phyloP scores from a whole-genome alignment of 768 basidiomycete species.

The Boletus speciosus region DNA sequence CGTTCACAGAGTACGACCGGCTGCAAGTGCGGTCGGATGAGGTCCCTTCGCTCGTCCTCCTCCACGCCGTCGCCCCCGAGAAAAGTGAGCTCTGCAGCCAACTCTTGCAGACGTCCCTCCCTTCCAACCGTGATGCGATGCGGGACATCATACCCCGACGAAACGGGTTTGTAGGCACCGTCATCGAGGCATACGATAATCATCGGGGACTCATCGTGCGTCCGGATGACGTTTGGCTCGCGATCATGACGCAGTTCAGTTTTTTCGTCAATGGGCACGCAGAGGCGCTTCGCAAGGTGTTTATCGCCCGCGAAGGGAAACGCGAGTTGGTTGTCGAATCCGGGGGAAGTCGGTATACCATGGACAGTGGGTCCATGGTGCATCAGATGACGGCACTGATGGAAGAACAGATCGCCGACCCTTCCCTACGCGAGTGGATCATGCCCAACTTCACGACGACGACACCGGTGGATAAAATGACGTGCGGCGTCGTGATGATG shows the following conservation, averaged over 20 bases:
- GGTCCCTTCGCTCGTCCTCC: slow-evolving; percentile 18
- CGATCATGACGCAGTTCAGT: slow-evolving; percentile 35
- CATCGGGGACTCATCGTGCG: slow-evolving; percentile 40
- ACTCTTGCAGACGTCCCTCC: slow-evolving; percentile 31
- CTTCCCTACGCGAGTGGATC: slow-evolving; percentile 37
- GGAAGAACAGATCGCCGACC: slow-evolving; percentile 21
- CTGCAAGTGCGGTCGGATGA: slow-evolving; percentile 21
- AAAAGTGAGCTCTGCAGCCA: slow-evolving; percentile 21
- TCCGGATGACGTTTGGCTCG: slow-evolving; percentile 49
- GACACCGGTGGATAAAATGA: slow-evolving; percentile 35
- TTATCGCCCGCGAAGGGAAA: slow-evolving; percentile 26
- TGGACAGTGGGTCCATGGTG: slow-evolving; percentile 34
- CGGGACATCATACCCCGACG: slow-evolving; percentile 29
- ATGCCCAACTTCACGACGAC: slow-evolving; percentile 45
- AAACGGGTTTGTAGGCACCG: slow-evolving; percentile 37
- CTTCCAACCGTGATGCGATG: slow-evolving; percentile 11
- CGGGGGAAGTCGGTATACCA: slow-evolving; percentile 14
- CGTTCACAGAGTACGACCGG: slow-evolving; percentile 30
- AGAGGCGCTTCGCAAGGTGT: slow-evolving; percentile 31
- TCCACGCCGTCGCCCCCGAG: slow-evolving; percentile 19
- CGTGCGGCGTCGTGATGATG: slow-evolving; percentile 42
- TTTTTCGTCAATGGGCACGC: slow-evolving; percentile 39
- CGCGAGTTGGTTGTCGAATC: slow-evolving; percentile 27
- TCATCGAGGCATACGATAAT: slow-evolving; percentile 34
- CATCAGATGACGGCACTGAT: slow-evolving; percentile 20